Evolutionary conservation across 495 filamentous ascomycete genomes (phyloP).

Genomic region (Penicillium waksmanii): DNA sequence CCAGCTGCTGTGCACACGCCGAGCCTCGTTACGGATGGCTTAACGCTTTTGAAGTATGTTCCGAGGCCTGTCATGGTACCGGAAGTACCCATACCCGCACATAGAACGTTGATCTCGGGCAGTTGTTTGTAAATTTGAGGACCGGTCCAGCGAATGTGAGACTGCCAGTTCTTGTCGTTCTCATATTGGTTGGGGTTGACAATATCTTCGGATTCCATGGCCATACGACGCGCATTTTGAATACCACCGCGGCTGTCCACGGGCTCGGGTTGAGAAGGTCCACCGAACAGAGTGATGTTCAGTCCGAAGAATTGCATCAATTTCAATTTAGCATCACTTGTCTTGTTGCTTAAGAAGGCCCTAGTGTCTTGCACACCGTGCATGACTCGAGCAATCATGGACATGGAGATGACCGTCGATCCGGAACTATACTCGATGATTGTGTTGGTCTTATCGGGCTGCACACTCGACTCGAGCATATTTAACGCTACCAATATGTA

Average conservation of each 20-base stretch:
- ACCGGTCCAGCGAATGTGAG: conserved; percentile 64
- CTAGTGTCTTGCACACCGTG: conserved; percentile 55
- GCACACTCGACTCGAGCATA: conserved; percentile 53
- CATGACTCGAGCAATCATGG: conserved; percentile 57
- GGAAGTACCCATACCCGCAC: conserved; percentile 59
- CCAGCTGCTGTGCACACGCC: conserved; percentile 60
- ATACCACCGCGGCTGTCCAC: conserved; percentile 58
- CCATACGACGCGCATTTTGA: conserved; percentile 44
- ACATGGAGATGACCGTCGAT: conserved; percentile 64
- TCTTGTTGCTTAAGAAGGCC: conserved; percentile 66
- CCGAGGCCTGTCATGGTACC: conserved; percentile 59
- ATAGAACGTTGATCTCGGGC: conserved; percentile 61
- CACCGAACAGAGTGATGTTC: conserved; percentile 59
- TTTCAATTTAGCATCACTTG: conserved; percentile 53
- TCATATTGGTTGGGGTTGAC: conserved; percentile 64
- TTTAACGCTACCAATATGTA: conserved; percentile 49
- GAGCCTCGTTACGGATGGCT: conserved; percentile 53
- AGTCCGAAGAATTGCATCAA: conserved; percentile 64
- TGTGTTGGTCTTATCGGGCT: conserved; percentile 44
- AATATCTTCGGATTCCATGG: conserved; percentile 40
- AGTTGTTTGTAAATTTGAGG: conserved; percentile 61
- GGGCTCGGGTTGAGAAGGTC: conserved; percentile 61
- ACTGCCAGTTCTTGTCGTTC: conserved; percentile 61
- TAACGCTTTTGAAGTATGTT: conserved; percentile 55
- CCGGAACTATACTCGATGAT: conserved; percentile 67